Evolutionary conservation across 108 stramenopile species (phyloP).

Genomic region (Aurantiochytrium sp.): DNA sequence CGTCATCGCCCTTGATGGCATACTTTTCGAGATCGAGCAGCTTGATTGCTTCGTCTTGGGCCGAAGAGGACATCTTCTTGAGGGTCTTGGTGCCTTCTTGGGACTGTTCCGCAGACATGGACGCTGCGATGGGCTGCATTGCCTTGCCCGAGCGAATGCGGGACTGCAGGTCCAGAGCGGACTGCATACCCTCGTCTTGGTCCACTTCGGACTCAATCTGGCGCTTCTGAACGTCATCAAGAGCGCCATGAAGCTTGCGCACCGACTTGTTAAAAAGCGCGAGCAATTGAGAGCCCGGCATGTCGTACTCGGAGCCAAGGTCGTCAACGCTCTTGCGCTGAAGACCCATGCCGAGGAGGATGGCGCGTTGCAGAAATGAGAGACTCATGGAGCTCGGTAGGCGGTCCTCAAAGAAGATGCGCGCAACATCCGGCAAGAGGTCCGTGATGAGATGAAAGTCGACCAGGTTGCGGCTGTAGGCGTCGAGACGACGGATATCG

Average conservation of each 20-base stretch:
- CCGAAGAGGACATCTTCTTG: not conserved
- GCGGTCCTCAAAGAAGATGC: constrained; percentile 74
- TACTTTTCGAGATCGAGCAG: not conserved
- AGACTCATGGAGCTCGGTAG: constrained; percentile 31
- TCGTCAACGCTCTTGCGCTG: constrained; percentile 72
- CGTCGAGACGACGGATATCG: constrained; percentile 89
- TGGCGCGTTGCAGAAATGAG: constrained; percentile 75
- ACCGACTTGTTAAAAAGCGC: constrained; percentile 95
- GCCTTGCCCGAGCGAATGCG: not conserved
- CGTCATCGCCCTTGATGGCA: not conserved
- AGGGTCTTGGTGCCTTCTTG: not conserved
- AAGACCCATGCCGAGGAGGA: constrained; percentile 76
- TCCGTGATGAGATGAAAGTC: constrained; percentile 96
- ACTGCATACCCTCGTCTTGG: not conserved
- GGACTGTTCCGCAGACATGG: not conserved
- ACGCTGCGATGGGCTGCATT: not conserved
- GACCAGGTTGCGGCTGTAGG: constrained; percentile 91
- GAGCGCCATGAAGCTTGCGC: constrained; percentile 70
- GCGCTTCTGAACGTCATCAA: constrained; percentile 64
- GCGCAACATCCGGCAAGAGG: constrained; percentile 72
- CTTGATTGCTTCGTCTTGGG: not conserved
- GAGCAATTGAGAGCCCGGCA: constrained; percentile 77
- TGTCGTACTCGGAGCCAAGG: constrained; percentile 65
- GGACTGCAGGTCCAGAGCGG: not conserved
- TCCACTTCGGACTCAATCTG: constrained; percentile 51